A percentile compares a stretch with the other conserved stretches of the same genome.
These are phyloP conservation scores for Boletus edulis DNA, from an alignment of 768 basidiomycete genomes.

Conservation along the genomic window DNA sequence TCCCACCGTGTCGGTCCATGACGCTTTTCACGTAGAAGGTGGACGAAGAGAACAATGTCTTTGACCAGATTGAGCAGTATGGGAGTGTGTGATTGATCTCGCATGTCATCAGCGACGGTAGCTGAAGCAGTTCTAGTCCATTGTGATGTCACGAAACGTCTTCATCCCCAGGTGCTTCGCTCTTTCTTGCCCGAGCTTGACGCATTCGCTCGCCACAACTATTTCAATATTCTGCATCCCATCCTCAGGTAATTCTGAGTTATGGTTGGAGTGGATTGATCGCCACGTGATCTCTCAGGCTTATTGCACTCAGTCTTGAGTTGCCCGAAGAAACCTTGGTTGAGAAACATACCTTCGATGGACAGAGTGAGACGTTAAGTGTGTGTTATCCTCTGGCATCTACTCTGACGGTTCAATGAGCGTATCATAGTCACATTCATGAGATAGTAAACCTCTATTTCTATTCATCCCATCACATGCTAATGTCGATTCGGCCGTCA, in stretches of 20 bases:
- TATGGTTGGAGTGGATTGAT: background rate
- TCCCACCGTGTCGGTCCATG: background rate
- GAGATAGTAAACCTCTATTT: conserved; percentile 49
- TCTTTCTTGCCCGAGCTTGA: conserved; percentile 53
- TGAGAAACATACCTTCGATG: conserved; percentile 44
- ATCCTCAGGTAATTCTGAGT: conserved; percentile 37
- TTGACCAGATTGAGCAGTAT: conserved; percentile 64
- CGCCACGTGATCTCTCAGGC: conserved; percentile 25
- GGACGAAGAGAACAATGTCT: conserved; percentile 45
- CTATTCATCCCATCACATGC: background rate
- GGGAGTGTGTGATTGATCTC: conserved; percentile 38
- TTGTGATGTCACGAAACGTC: conserved; percentile 39
- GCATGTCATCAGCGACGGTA: no score
- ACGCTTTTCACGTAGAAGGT: conserved; percentile 43
- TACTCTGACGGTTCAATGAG: background rate
- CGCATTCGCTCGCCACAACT: conserved; percentile 48
- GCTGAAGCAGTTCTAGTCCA: conserved; percentile 37
- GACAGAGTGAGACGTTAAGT: conserved; percentile 39
- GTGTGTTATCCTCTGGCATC: background rate
- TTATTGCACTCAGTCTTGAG: conserved; percentile 49
- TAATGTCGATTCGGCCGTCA: conserved; percentile 14
- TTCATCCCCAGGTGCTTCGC: conserved; percentile 46
- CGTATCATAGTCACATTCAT: conserved; percentile 49
- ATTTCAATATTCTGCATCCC: conserved; percentile 48
- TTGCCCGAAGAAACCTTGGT: conserved; percentile 52